Evolutionary conservation across 352 stramenopile genomes (phyloP).

Genomic region (Globisporangium viniferum): DNA sequence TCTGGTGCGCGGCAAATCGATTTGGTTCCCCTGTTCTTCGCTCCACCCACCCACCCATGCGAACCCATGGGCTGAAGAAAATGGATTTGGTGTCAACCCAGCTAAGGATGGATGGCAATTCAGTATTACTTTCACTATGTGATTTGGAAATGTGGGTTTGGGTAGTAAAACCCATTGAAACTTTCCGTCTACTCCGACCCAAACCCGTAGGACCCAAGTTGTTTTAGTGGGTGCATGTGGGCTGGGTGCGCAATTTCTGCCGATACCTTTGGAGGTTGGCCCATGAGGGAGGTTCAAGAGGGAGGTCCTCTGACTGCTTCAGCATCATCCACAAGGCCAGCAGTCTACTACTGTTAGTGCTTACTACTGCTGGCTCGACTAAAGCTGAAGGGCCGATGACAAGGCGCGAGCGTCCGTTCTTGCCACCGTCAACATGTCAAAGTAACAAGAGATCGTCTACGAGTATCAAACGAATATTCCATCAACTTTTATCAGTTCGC

Average conservation of each 20-base stretch:
- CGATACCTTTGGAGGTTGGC: not conserved
- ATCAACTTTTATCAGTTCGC: not conserved
- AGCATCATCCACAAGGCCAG: not conserved
- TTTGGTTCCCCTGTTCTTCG: not conserved
- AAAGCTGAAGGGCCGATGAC: not conserved
- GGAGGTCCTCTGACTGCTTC: not conserved
- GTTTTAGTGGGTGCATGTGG: not conserved
- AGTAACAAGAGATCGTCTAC: not conserved
- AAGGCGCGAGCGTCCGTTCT: not conserved
- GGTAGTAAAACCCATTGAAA: not conserved
- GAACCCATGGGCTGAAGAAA: not conserved
- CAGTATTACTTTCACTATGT: not conserved
- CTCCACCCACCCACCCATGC: not conserved
- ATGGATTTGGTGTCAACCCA: not conserved
- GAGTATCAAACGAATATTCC: not conserved
- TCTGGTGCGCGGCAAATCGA: not conserved
- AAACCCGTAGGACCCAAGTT: not conserved
- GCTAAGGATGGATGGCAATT: not conserved
- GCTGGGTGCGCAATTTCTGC: not conserved
- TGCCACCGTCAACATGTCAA: not conserved
- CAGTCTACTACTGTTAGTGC: not conserved
- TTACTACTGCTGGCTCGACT: not conserved
- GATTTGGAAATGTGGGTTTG: not conserved
- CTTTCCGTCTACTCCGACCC: not conserved
- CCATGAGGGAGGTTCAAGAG: no score